Base-by-base conservation (phyloP, 106 monocot species). In the Apostasia shenzhenica region DNA sequence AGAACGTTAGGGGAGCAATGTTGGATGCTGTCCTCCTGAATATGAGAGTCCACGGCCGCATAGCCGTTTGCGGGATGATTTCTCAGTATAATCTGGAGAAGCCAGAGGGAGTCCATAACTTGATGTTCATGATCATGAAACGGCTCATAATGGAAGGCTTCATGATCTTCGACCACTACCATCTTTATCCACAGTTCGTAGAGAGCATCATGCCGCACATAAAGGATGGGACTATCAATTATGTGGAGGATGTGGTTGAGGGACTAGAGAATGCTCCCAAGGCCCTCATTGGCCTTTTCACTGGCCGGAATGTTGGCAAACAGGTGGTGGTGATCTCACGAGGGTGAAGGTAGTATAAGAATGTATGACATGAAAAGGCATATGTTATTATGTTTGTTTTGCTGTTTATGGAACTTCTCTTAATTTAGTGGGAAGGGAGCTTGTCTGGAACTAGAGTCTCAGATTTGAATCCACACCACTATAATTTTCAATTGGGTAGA, bases 1-100 rank as follows among this genome's bases (percentile, higher is more conserved):
- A 86, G 61, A 79, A 82, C 41, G 85, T 85, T 4, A 78, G 85
- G 0, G 85, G 86, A 2, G 54, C 76, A 55, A 81, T 76, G 78
- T 80, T 86, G 0, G 86, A 86, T 11, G 86, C 80, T 2, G 82
- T 76, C 55, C 82, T 86, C 42, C 82, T 58, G 1, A 86, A 86
- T 80, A 86, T 86, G 82, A 72, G 82, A 10, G 0, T 43, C 4
- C 1, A 44, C 37, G 86, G 79, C 5, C 64, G 80, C 6, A 86
- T 86, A 3, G 14, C 80, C 2, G 79, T 43, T 4, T 82, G 82
- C 38, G 86, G 86, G 9, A 74, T 82, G 82, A 77, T 86, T 6
- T 86, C 86, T 2, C 86, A 86, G 66, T 86, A 86, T 70, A 86
- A 82, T 58, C 57, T 80, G 1, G 62, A 82, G 67, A 73, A 73